phyloP scores from a whole-genome alignment of 257 asterid species.

The Przewalskia tangutica region DNA sequence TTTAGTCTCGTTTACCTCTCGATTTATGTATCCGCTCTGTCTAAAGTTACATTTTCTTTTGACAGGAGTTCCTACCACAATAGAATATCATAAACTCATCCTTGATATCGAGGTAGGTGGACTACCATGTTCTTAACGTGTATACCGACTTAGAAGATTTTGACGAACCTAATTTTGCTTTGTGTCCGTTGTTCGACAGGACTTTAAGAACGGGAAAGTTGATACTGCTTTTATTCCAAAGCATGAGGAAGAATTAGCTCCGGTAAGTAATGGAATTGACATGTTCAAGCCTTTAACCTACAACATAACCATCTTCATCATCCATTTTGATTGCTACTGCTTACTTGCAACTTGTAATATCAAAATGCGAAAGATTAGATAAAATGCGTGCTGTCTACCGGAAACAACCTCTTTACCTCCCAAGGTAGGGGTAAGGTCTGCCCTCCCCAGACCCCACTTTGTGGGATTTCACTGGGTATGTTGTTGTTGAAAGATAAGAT shows the following conservation, averaged over 20 bases:
- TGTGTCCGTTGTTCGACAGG: slow-evolving; percentile 30
- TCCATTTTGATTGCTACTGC: background rate
- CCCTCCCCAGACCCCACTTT: no score
- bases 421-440: no score
- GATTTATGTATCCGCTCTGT: background rate
- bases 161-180: background rate
- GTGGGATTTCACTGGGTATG: no score
- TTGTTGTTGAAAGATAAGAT: background rate
- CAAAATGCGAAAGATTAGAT: background rate
- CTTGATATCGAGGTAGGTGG: slow-evolving; percentile 79
- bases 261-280: slow-evolving; percentile 45
- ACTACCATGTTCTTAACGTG: background rate
- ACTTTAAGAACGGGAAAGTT: slow-evolving; percentile 82
- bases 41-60: background rate
- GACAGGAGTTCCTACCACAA: slow-evolving; percentile 94
- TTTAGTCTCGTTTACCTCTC: background rate
- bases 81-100: slow-evolving; percentile 96
- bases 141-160: background rate
- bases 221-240: slow-evolving; percentile 97
- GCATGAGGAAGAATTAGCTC: slow-evolving; percentile 90
- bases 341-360: background rate
- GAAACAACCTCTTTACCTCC: no score
- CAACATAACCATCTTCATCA: background rate
- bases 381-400: no score
- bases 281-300: background rate